Evolutionary conservation across 2,329 filamentous ascomycete genomes (phyloP).

Genomic region (Paraphaeosphaeria minitans): DNA sequence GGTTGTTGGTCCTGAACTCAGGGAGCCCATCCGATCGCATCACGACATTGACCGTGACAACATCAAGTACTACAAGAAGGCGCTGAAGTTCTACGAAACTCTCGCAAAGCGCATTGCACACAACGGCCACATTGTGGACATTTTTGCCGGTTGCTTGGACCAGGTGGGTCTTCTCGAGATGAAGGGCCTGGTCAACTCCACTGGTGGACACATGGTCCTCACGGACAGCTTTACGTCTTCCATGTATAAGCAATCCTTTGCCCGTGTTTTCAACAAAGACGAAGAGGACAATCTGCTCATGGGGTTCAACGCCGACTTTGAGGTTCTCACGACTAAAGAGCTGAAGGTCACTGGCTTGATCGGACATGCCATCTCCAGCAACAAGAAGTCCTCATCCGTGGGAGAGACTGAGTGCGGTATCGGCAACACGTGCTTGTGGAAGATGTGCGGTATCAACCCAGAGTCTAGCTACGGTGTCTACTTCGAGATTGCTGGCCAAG

Average conservation of each 20-base stretch:
- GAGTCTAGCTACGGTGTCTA: conserved; percentile 93
- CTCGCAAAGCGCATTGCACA: conserved; percentile 93
- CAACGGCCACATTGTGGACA: conserved; percentile 96
- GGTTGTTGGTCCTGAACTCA: conserved; percentile 93
- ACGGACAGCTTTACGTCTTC: conserved; percentile 98
- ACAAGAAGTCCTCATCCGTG: conserved; percentile 97
- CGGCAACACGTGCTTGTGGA: conserved; percentile 98
- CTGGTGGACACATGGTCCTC: conserved; percentile 96
- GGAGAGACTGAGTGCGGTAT: conserved; percentile 98
- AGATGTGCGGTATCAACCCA: conserved; percentile 98
- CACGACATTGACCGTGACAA: conserved; percentile 99
- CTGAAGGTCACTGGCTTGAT: conserved; percentile 97
- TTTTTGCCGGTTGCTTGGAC: conserved; percentile 96
- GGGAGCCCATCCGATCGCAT: conserved; percentile 95
- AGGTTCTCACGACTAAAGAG: conserved; percentile 96
- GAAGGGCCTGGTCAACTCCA: conserved; percentile 95
- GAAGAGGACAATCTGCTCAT: conserved; percentile 92
- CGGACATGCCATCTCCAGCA: conserved; percentile 92
- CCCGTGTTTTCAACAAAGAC: conserved; percentile 96
- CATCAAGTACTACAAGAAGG: conserved; percentile 99
- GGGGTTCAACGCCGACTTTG: conserved; percentile 96
- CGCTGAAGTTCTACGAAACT: conserved; percentile 95
- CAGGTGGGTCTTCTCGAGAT: conserved; percentile 97
- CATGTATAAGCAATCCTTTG: conserved; percentile 99
- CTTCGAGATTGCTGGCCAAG: conserved; percentile 96